Percentiles rank a stretch among this genome's conserved stretches.
These are phyloP conservation scores for Penicillium cosmopolitanum DNA, from an alignment of 495 filamentous ascomycete genomes.

Conservation along the genomic window DNA sequence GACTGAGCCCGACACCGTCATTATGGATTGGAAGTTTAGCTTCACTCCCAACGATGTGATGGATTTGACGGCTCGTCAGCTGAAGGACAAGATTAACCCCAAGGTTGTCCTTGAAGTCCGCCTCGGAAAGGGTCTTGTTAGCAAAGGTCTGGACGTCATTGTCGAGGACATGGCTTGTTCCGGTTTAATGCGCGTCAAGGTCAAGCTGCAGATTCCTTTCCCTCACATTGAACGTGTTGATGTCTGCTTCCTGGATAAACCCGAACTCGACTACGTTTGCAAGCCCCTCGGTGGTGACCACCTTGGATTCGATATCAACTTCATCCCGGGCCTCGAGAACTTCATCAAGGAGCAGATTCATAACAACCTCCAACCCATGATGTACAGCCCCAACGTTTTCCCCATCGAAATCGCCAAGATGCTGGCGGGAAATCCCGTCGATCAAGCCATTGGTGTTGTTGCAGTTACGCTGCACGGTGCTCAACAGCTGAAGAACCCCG, in stretches of 20 bases:
- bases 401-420: slow-evolving; percentile 98
- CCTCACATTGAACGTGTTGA: slow-evolving; percentile 93
- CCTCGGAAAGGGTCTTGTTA: slow-evolving; percentile 90
- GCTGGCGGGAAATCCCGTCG: slow-evolving; percentile 91
- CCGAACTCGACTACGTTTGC: slow-evolving; percentile 91
- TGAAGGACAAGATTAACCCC: slow-evolving; percentile 94
- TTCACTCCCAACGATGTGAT: slow-evolving; percentile 94
- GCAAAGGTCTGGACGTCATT: slow-evolving; percentile 95
- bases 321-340: slow-evolving; percentile 88
- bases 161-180: slow-evolving; percentile 97
- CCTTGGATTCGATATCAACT: slow-evolving; percentile 98
- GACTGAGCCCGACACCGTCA: slow-evolving; percentile 88
- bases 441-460: slow-evolving; percentile 93
- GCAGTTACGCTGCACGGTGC: slow-evolving; percentile 91
- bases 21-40: slow-evolving; percentile 99
- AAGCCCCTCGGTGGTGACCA: slow-evolving; percentile 95
- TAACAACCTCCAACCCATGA: slow-evolving; percentile 87
- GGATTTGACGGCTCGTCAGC: slow-evolving; percentile 86
- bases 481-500: slow-evolving; percentile 88
- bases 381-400: slow-evolving; percentile 97
- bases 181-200: slow-evolving; percentile 92
- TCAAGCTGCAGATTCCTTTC: slow-evolving; percentile 95
- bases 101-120: slow-evolving; percentile 94
- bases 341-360: slow-evolving; percentile 98
- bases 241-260: slow-evolving; percentile 78